phyloP scores from a whole-genome alignment of 441 rosid species.

The Erodium trifolium region DNA sequence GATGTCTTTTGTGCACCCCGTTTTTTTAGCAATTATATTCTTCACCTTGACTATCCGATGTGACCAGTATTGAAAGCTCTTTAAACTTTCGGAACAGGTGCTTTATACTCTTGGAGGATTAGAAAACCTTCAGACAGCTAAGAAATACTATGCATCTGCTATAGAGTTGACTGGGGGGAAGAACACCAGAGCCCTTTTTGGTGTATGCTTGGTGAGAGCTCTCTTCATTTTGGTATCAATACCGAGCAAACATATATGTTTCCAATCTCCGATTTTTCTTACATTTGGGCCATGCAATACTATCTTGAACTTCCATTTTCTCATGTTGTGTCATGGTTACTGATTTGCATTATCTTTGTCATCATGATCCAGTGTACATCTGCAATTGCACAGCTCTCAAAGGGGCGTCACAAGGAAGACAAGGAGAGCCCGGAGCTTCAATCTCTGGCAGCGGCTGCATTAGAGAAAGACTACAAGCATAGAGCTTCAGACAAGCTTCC shows the following conservation, averaged over 20 bases:
- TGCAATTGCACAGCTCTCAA: conserved; percentile 69
- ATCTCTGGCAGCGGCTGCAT: conserved; percentile 51
- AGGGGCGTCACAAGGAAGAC: conserved; percentile 81
- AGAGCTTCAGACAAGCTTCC: conserved; percentile 61
- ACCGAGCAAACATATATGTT: background rate
- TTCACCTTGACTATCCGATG: background rate
- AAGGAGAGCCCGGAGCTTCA: conserved; percentile 74
- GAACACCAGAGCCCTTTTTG: conserved; percentile 81
- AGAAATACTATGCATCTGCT: conserved; percentile 83
- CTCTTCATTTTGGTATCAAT: conserved; percentile 4
- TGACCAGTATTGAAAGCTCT: background rate
- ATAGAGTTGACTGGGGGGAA: conserved; percentile 85
- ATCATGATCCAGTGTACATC: conserved; percentile 50
- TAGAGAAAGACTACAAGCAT: conserved; percentile 85
- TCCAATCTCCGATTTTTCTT: background rate
- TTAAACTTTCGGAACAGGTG: conserved; percentile 41
- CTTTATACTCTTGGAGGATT: conserved; percentile 90
- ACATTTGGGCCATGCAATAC: too few species aligned
- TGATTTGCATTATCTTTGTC: conserved; percentile 3
- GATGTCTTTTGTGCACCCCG: background rate
- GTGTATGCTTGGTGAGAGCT: conserved; percentile 78
- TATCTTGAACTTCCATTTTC: background rate
- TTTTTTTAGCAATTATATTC: background rate
- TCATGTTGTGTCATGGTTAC: background rate
- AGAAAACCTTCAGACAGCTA: conserved; percentile 75